These are phyloP conservation scores for Nicotiana sylvestris DNA, from an alignment of 257 asterid species.

Conservation along the genomic window DNA sequence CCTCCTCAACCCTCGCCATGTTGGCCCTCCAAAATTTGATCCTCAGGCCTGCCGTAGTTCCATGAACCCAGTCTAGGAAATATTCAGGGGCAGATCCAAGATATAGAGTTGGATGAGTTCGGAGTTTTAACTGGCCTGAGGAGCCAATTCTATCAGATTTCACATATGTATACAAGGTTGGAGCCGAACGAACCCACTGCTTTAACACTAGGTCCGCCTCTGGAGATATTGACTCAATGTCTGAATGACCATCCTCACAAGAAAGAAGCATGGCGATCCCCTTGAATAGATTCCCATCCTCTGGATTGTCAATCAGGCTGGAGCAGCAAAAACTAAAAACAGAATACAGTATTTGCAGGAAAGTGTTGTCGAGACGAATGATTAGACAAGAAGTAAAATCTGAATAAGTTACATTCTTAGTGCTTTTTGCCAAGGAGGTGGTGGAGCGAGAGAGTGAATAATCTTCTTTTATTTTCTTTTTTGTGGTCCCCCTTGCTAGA, in stretches of 20 bases:
- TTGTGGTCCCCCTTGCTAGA: background rate
- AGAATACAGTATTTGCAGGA: background rate
- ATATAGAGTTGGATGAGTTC: background rate
- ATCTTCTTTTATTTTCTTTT: background rate
- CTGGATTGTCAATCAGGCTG: background rate
- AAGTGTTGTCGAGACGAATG: background rate
- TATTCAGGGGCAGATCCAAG: background rate
- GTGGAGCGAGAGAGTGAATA: background rate
- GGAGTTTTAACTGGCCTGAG: background rate
- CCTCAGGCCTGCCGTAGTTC: background rate
- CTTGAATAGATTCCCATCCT: background rate
- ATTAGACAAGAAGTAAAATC: background rate
- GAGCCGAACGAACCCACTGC: background rate
- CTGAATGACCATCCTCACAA: background rate
- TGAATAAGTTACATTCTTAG: background rate
- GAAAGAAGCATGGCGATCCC: background rate
- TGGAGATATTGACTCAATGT: background rate
- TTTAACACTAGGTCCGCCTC: constrained; percentile 2
- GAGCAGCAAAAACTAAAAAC: background rate
- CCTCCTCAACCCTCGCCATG: background rate
- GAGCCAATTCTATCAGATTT: background rate
- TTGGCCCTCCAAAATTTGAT: background rate
- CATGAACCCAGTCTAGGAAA: background rate
- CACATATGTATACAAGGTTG: background rate
- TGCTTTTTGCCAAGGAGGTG: background rate